Evolutionary conservation across 2,329 filamentous ascomycete species (phyloP).

Genomic region (Aspergillus pseudoterreus): DNA sequence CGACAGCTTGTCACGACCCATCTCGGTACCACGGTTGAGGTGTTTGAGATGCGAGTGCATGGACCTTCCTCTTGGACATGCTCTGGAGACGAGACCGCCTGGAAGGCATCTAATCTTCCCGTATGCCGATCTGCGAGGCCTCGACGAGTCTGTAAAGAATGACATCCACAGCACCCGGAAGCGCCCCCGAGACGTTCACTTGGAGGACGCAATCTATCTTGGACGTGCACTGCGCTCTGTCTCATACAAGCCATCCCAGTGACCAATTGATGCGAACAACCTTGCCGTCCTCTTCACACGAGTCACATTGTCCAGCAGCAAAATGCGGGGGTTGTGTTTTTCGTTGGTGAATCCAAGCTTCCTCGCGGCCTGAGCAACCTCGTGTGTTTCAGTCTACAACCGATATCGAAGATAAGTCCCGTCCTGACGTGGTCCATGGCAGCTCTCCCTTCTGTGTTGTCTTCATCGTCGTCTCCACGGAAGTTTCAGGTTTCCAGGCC

Average conservation of each 20-base stretch:
- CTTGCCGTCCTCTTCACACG: not conserved
- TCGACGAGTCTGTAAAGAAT: not conserved
- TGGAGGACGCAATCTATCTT: not conserved
- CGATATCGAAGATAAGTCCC: not conserved
- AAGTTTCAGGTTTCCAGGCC: not conserved
- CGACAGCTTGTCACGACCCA: not conserved
- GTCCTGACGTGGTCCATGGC: not conserved
- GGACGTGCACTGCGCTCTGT: not conserved
- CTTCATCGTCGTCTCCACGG: not conserved
- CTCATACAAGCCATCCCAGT: not conserved
- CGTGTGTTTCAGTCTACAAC: not conserved
- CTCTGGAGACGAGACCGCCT: not conserved
- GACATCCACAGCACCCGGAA: not conserved
- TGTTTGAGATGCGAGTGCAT: not conserved
- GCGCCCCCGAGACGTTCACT: not conserved
- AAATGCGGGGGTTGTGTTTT: too few species aligned
- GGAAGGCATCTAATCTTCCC: not conserved
- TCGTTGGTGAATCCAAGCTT: not conserved
- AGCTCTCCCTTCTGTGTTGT: not conserved
- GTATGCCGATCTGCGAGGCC: not conserved
- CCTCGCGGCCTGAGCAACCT: not conserved
- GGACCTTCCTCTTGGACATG: not conserved
- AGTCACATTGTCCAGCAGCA: not conserved
- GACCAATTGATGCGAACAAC: not conserved
- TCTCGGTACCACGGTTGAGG: not conserved